phyloP scores from a whole-genome alignment of 1,284 basidiomycete species.

The Apiotrichum sp. region DNA sequence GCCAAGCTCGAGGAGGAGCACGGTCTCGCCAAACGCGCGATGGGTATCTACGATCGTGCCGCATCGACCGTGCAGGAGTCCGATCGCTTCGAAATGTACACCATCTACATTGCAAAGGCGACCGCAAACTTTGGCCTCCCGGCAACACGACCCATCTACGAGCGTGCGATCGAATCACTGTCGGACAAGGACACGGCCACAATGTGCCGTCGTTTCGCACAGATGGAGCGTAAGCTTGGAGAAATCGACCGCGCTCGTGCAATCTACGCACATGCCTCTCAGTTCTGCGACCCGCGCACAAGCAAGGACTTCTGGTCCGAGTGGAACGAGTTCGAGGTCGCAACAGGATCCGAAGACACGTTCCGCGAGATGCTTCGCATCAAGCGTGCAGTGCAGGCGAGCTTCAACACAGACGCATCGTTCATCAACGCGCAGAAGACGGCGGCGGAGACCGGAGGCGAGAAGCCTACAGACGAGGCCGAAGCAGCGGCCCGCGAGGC shows the following conservation, averaged over 20 bases:
- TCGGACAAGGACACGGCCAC: slow-evolving; percentile 93
- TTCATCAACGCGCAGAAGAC: slow-evolving; percentile 80
- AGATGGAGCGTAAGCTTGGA: slow-evolving; percentile 93
- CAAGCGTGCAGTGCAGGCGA: slow-evolving; percentile 94
- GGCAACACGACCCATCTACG: slow-evolving; percentile 93
- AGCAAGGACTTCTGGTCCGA: slow-evolving; percentile 89
- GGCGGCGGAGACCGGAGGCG: slow-evolving; percentile 52
- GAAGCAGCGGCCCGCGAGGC: slow-evolving; percentile 45
- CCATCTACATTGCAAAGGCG: slow-evolving; percentile 95
- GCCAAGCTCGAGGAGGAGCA: slow-evolving; percentile 89
- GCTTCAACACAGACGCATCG: slow-evolving; percentile 88
- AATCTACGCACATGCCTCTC: slow-evolving; percentile 93
- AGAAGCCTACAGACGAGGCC: slow-evolving; percentile 34
- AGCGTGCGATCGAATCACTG: slow-evolving; percentile 86
- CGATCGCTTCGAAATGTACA: slow-evolving; percentile 97
- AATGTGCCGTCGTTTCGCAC: slow-evolving; percentile 94
- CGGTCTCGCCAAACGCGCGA: slow-evolving; percentile 90
- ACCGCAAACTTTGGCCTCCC: slow-evolving; percentile 92
- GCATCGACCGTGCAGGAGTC: slow-evolving; percentile 75
- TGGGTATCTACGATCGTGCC: slow-evolving; percentile 93
- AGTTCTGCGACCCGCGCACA: slow-evolving; percentile 94
- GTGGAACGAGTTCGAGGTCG: slow-evolving; percentile 95
- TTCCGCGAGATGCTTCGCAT: slow-evolving; percentile 98
- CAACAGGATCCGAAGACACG: slow-evolving; percentile 95
- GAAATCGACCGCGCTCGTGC: slow-evolving; percentile 97